A percentile compares a stretch with the other conserved stretches of the same genome.
Evolutionary conservation across 2,329 filamentous ascomycete genomes (phyloP).

Genomic region (Cryphonectria japonica): DNA sequence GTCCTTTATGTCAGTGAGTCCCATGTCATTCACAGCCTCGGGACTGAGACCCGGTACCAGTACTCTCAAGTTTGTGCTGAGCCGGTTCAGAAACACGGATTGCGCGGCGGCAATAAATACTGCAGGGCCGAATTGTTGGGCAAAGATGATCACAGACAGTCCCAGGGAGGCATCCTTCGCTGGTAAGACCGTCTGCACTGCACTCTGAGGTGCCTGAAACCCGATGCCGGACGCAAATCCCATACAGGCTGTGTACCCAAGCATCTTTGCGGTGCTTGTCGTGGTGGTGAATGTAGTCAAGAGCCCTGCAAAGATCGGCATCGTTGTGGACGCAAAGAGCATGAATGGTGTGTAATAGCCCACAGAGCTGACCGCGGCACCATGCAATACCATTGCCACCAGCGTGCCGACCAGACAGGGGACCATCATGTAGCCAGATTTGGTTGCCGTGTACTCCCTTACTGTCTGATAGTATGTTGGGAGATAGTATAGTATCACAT

Average conservation of each 20-base stretch:
- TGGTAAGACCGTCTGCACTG: slow-evolving; percentile 27
- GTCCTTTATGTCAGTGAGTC: slow-evolving; percentile 17
- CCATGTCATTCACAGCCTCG: slow-evolving; percentile 14
- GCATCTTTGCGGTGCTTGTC: slow-evolving; percentile 1
- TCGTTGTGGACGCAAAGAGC: slow-evolving; percentile 15
- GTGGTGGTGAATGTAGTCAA: slow-evolving; percentile 22
- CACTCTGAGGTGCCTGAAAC: slow-evolving; percentile 24
- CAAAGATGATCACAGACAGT: slow-evolving; percentile 31
- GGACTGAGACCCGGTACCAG: slow-evolving; percentile 17
- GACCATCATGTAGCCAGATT: slow-evolving; percentile 41
- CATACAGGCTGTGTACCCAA: slow-evolving; percentile 25
- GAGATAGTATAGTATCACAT: slow-evolving; percentile 39
- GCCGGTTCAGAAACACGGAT: slow-evolving; percentile 41
- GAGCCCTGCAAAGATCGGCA: slow-evolving; percentile 25
- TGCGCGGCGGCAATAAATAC: slow-evolving; percentile 46
- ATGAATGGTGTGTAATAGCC: slow-evolving; percentile 28
- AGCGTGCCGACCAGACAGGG: slow-evolving; percentile 42
- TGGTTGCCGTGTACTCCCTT: slow-evolving; percentile 37
- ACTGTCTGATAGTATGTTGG: slow-evolving; percentile 48
- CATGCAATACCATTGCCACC: slow-evolving; percentile 42
- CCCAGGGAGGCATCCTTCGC: slow-evolving; percentile 6
- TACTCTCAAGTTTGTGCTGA: slow-evolving; percentile 31
- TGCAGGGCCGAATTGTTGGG: slow-evolving; percentile 47
- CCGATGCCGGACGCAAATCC: slow-evolving; percentile 22
- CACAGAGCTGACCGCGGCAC: slow-evolving; percentile 39